Evolutionary conservation across 352 stramenopile species (phyloP), one percentile per base, ranked within the genome.

Genomic region (Phytophthora melonis): DNA sequence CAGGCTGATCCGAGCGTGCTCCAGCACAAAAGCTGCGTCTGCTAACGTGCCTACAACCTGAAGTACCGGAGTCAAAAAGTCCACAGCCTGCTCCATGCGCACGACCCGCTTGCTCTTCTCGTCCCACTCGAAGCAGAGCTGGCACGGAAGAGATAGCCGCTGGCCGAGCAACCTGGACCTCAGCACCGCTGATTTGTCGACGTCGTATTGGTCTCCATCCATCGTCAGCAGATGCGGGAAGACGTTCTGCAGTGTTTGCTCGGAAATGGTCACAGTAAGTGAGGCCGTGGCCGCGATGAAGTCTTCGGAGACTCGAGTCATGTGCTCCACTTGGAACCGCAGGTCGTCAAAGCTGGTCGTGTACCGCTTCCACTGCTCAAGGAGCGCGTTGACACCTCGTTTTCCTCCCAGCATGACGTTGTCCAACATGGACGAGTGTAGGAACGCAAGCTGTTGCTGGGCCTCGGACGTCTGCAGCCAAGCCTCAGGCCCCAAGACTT

Each of bases 281-380:
- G 41, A 58, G 0, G 57, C 58, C 1, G 43, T 62, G 21, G 68
- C 68, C 5, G 30, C 1, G 19, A 75, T 65, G 18, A 68, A 70
- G 14, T 56, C 43, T 23, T 63, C 53, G 9, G 63, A 77, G 34
- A 60, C 10, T 58, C 55, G 58, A 3, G 34, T 47, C 43, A 83
- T 77, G 18, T 60, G 18, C 8, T 79, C 59, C 21, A 79, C 47
- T 23, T 79, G 65, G 54, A 81, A 75, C 32, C 73, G 75, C 5
- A 87, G 65, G 43, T 77, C 74, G 10, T 76, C 66, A 36, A 79
- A 79, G 54, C 57, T 75, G 19, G 19, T 54, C 43, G 73, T 73
- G 49, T 73, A 78, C 9, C 63, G 64, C 54, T 70, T 65, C 72
- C 73, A 81, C 27, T 81, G 60, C 5, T 79, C 52, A 5, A 78